Percentiles rank a stretch among this genome's conserved stretches.
These are phyloP conservation scores for Bipolaris oryzae DNA, from an alignment of 2,329 filamentous ascomycete species.

Conservation along the genomic window DNA sequence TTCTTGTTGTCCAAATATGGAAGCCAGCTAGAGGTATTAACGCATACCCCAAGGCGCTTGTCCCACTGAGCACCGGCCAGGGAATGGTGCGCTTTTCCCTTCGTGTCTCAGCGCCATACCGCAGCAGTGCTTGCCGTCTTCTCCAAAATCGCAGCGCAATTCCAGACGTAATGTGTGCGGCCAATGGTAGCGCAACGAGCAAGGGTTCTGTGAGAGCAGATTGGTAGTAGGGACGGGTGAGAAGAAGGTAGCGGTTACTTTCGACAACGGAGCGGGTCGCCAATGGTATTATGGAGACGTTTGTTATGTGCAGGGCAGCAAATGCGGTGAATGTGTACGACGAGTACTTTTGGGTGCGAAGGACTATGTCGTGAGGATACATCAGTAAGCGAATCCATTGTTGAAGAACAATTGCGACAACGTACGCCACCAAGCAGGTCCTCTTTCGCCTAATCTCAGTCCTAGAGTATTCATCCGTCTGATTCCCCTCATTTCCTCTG, in stretches of 20 bases:
- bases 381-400: slow-evolving; percentile 5
- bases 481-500: slow-evolving; percentile 15
- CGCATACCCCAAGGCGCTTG: slow-evolving; percentile 74
- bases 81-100: slow-evolving; percentile 56
- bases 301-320: slow-evolving; percentile 51
- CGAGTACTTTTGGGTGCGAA: slow-evolving; percentile 83
- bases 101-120: slow-evolving; percentile 74
- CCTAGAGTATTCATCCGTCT: slow-evolving; percentile 45
- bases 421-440: slow-evolving; percentile 77
- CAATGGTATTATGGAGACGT: slow-evolving; percentile 54
- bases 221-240: slow-evolving; percentile 92
- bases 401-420: slow-evolving; percentile 13
- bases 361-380: slow-evolving; percentile 58
- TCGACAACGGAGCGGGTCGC: slow-evolving; percentile 60
- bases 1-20: slow-evolving; percentile 77
- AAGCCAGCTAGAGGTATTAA: slow-evolving; percentile 69
- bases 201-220: slow-evolving; percentile 76
- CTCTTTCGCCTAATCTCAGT: slow-evolving; percentile 68
- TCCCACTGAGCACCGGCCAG: slow-evolving; percentile 76
- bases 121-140: slow-evolving; percentile 69
- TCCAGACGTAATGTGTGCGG: slow-evolving; percentile 78
- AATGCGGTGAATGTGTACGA: slow-evolving; percentile 66
- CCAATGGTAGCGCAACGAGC: slow-evolving; percentile 75
- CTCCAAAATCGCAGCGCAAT: slow-evolving; percentile 77
- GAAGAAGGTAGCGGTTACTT: slow-evolving; percentile 84